Evolutionary conservation across 1,139 yeast species (phyloP).

Genomic region (Yamadazyma atlantica): DNA sequence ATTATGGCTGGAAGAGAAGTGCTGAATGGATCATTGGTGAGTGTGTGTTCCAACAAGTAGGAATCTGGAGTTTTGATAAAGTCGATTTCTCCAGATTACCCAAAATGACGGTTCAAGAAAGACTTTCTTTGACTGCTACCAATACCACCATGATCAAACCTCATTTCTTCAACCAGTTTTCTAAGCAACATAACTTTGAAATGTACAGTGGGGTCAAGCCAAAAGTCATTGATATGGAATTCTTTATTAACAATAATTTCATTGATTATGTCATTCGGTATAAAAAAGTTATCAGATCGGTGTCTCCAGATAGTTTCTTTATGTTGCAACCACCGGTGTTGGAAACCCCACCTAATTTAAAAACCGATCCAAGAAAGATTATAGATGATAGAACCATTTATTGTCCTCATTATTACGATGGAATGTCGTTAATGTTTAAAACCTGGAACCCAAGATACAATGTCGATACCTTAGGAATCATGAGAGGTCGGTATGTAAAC

Average conservation of each 20-base stretch:
- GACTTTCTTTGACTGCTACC: conserved; percentile 32
- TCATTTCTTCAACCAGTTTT: conserved; percentile 30
- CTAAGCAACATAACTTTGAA: conserved; percentile 21
- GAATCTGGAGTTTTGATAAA: conserved; percentile 62
- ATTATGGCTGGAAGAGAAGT: conserved; percentile 70
- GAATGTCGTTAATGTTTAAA: conserved; percentile 87
- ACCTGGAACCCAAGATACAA: conserved; percentile 76
- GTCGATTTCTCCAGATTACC: conserved; percentile 22
- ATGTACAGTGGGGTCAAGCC: conserved; percentile 24
- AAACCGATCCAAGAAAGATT: conserved; percentile 45
- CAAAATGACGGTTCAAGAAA: conserved; percentile 20
- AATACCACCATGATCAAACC: conserved; percentile 31
- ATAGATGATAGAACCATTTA: conserved; percentile 68
- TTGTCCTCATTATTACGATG: conserved; percentile 92
- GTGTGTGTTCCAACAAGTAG: conserved; percentile 79
- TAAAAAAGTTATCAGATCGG: conserved; percentile 47
- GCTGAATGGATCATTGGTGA: conserved; percentile 66
- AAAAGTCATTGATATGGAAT: conserved; percentile 47
- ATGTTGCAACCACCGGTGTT: conserved; percentile 84
- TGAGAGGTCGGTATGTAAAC: conserved; percentile 71
- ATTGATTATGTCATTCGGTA: conserved; percentile 55
- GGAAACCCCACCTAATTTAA: conserved; percentile 71
- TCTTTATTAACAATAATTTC: conserved; percentile 63
- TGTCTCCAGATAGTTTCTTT: conserved; percentile 49
- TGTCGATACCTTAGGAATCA: conserved; percentile 88